A percentile compares a stretch with the other conserved stretches of the same genome.
phyloP scores from a whole-genome alignment of 2,329 filamentous ascomycete genomes.

The Hypoxylon sp. region DNA sequence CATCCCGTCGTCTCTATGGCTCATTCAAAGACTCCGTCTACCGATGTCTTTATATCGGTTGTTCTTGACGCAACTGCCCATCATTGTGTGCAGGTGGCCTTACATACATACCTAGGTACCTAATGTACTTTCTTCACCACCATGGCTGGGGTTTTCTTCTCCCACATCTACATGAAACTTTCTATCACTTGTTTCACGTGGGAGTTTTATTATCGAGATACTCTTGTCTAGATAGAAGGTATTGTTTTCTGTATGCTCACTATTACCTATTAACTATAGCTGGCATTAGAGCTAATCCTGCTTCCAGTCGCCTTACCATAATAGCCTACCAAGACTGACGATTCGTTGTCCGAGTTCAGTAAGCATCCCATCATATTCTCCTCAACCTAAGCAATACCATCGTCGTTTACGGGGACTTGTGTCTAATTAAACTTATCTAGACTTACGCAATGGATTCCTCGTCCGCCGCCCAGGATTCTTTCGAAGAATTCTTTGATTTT shows the following conservation, averaged over 20 bases:
- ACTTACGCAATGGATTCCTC: background rate
- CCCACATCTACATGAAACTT: too few relatives aligned
- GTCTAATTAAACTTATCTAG: background rate
- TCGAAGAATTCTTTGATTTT: too few relatives aligned
- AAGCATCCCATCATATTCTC: background rate
- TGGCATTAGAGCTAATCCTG: background rate
- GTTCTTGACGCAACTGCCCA: too few relatives aligned
- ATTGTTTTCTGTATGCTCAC: background rate
- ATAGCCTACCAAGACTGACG: too few relatives aligned
- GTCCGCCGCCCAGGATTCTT: too few relatives aligned
- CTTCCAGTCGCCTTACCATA: background rate
- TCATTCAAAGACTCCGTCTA: background rate
- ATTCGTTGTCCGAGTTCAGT: background rate
- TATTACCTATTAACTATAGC: background rate
- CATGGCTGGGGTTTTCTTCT: too few relatives aligned
- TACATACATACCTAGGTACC: background rate
- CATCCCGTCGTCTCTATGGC: background rate
- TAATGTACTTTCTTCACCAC: too few relatives aligned
- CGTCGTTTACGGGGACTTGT: background rate
- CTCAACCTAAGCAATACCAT: background rate
- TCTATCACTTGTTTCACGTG: too few relatives aligned
- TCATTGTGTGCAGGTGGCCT: background rate
- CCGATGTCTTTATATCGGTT: background rate
- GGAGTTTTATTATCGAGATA: too few relatives aligned
- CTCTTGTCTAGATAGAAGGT: background rate